Percentiles rank a stretch among this genome's conserved stretches.
Conservation (phyloP, 2,329 filamentous ascomycete genomes). For the Balansia obtecta region DNA sequence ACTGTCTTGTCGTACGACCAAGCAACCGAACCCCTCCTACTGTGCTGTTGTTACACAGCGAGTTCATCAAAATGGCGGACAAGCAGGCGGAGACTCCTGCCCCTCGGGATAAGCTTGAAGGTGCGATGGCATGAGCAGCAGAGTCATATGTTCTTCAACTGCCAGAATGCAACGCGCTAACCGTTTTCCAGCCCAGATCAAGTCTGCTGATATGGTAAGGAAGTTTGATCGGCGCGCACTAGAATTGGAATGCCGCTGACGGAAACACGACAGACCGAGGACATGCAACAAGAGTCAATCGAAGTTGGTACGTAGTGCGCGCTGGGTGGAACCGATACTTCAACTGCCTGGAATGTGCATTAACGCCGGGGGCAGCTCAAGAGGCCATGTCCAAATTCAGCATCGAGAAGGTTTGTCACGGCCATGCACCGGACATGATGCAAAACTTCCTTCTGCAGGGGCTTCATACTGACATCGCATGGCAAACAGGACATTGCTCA, state of each 20-base stretch:
- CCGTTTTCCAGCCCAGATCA: conserved; percentile 65
- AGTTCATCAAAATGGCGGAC: conserved; percentile 23
- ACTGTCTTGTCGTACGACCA: neutral
- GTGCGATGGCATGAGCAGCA: conserved; percentile 27
- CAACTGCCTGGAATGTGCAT: neutral
- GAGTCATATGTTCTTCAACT: neutral
- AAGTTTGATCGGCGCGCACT: neutral
- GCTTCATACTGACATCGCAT: conserved; percentile 10
- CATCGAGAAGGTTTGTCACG: conserved; percentile 41
- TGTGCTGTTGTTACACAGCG: neutral
- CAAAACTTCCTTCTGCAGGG: neutral
- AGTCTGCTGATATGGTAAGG: conserved; percentile 93
- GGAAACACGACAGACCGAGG: conserved; percentile 57
- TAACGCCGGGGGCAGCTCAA: conserved; percentile 31
- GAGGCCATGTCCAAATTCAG: conserved; percentile 52
- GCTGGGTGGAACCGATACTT: neutral
- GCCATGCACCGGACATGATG: neutral
- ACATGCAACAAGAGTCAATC: conserved; percentile 92
- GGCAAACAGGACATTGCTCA: conserved; percentile 72
- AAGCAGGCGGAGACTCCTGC: conserved; percentile 31
- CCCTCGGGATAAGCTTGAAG: conserved; percentile 64
- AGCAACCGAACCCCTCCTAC: neutral
- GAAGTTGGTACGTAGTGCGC: conserved; percentile 65
- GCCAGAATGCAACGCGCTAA: conserved; percentile 5
- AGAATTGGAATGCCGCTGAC: conserved; percentile 17